Conservation (phyloP, 2,329 filamentous ascomycete species). For the Sodiomyces alkalinus region DNA sequence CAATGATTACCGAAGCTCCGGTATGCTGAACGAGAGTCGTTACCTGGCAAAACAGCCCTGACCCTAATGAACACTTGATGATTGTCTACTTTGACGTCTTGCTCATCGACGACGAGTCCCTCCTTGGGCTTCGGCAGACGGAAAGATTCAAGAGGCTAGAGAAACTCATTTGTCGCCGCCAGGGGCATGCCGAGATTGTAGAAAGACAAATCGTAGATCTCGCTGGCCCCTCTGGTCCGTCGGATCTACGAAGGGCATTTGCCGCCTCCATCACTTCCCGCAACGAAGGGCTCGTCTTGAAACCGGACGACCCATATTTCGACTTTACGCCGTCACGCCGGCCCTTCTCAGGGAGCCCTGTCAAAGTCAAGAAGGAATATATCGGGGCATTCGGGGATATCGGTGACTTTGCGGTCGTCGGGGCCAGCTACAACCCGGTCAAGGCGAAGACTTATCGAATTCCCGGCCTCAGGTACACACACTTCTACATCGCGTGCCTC, state of each 20-base stretch:
- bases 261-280: constrained; percentile 47
- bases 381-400: constrained; percentile 62
- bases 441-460: constrained; percentile 42
- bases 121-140: constrained; percentile 36
- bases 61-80: constrained; percentile 41
- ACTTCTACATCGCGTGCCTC: constrained; percentile 67
- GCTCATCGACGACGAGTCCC: constrained; percentile 35
- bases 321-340: constrained; percentile 24
- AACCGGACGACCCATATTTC: constrained; percentile 69
- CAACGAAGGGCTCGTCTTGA: constrained; percentile 70
- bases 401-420: constrained; percentile 69
- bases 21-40: too few relatives aligned
- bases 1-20: constrained; percentile 1
- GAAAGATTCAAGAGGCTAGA: constrained; percentile 46
- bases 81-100: constrained; percentile 46
- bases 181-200: constrained; percentile 52
- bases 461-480: constrained; percentile 52
- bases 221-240: constrained; percentile 29
- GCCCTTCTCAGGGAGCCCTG: constrained; percentile 35
- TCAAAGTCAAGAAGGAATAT: constrained; percentile 85
- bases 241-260: constrained; percentile 47
- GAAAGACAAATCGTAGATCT: constrained; percentile 56
- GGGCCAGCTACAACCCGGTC: constrained; percentile 53
- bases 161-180: constrained; percentile 30
- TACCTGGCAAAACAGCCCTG: constrained; percentile 24